Evolutionary conservation across 208 protist genomes (phyloP).

Genomic region (Phytomonas sp.): DNA sequence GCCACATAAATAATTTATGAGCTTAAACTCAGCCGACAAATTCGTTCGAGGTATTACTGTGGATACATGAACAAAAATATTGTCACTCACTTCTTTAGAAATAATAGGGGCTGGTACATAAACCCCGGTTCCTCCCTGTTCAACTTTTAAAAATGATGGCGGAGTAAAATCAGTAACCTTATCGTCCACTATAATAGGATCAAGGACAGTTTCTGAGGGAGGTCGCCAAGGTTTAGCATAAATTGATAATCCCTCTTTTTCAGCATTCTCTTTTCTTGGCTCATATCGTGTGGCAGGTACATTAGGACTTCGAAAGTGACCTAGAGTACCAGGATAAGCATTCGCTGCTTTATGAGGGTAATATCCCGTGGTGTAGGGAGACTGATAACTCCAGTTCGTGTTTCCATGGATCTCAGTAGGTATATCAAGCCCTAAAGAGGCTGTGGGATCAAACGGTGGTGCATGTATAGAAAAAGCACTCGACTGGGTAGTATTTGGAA

Average conservation of each 20-base stretch:
- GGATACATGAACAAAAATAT: conserved; percentile 45
- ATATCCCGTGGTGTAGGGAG: neutral
- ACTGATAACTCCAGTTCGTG: neutral
- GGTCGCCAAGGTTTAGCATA: conserved; percentile 31
- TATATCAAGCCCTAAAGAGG: neutral
- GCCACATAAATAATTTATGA: conserved; percentile 52
- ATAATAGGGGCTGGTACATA: conserved; percentile 34
- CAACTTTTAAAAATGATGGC: conserved; percentile 13
- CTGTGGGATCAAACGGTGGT: neutral
- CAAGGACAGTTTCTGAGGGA: conserved; percentile 13
- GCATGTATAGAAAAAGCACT: neutral
- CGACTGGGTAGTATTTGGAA: neutral
- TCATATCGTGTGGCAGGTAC: neutral
- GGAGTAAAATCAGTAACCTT: conserved; percentile 13
- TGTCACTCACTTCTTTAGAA: conserved; percentile 22
- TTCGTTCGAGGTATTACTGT: conserved; percentile 22
- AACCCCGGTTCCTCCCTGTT: conserved; percentile 17
- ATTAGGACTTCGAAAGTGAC: neutral
- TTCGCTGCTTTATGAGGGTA: neutral
- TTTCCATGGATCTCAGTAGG: neutral
- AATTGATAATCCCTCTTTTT: conserved; percentile 20
- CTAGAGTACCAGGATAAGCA: neutral
- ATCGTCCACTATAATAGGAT: conserved; percentile 9
- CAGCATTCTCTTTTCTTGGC: neutral
- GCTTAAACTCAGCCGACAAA: conserved; percentile 28